Evolutionary conservation across 2,329 filamentous ascomycete species (phyloP), one percentile per base, ranked within the genome.

Genomic region (Epichloe typhina): DNA sequence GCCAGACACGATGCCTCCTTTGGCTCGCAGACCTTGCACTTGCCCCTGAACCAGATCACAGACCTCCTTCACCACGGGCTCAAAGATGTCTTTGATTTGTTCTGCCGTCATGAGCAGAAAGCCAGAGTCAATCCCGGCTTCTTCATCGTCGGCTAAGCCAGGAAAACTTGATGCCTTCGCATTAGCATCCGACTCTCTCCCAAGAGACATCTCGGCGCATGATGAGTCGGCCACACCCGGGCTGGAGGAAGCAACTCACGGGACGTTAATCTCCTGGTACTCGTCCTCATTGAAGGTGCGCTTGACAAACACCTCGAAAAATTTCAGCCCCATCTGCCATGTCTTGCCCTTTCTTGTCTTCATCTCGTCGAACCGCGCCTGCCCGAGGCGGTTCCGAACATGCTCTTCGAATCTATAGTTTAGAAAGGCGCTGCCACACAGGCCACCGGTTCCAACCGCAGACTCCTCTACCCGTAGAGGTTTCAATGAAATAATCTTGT

Each of bases 301-400:
- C 67, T 91, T 91, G 13, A 91, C 85, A 62, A 88, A 89, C 61
- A 90, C 85, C 59, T 91, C 86, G 5, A 64, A 88, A 91, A 88
- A 89, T 50, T 80, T 77, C 47, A 90, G 70, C 2, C 82, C 86
- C 80, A 83, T 83, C 63, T 84, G 85, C 84, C 86, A 90, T 1
- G 83, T 87, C 66, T 86, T 88, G 3, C 77, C 77, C 65, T 88
- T 88, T 67, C 86, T 86, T 49, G 78, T 65, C 62, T 86, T 85
- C 83, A 91, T 88, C 66, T 82, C 79, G 33, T 83, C 79, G 60
- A 88, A 88, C 3, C 76, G 71, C 36, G 76, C 76, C 38, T 75
- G 72, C 1, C 86, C 86, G 9, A 91, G 76, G 1, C 85, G 76
- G 50, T 67, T 71, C 57, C 79, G 76, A 38, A 90, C 82, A 59